These are phyloP conservation scores for Lolium rigidum DNA, from an alignment of 176 grass and related monocot species.

Conservation along the genomic window DNA sequence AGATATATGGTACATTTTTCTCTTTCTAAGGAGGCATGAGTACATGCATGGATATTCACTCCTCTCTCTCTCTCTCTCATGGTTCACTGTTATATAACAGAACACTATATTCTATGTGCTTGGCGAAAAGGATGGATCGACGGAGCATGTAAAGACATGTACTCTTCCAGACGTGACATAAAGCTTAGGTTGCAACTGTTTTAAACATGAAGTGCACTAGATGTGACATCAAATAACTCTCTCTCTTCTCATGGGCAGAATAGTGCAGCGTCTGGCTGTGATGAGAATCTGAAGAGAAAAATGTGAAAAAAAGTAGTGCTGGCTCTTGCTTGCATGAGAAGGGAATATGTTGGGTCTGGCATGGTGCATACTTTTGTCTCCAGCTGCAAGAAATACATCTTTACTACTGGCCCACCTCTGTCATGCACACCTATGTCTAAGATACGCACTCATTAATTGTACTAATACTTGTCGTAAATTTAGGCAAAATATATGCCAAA, in stretches of 20 bases:
- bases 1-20: slow-evolving; percentile 47
- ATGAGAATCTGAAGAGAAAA: slow-evolving; percentile 49
- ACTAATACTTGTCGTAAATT: too few species aligned
- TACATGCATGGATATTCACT: background rate
- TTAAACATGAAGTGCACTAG: slow-evolving; percentile 39
- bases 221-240: slow-evolving; percentile 57
- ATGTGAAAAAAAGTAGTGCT: slow-evolving; percentile 36
- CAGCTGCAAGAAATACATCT: slow-evolving; percentile 34
- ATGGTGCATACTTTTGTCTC: slow-evolving; percentile 55
- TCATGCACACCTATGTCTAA: slow-evolving; percentile 20
- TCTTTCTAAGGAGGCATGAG: slow-evolving; percentile 19
- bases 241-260: slow-evolving; percentile 24
- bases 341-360: slow-evolving; percentile 46
- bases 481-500: too few species aligned
- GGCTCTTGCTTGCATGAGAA: slow-evolving; percentile 60
- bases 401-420: slow-evolving; percentile 16
- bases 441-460: background rate
- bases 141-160: slow-evolving; percentile 36
- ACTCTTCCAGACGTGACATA: slow-evolving; percentile 66
- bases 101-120: slow-evolving; percentile 54
- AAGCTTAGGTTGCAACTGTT: slow-evolving; percentile 49
- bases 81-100: slow-evolving; percentile 46
- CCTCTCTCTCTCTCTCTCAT: background rate
- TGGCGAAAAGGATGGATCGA: slow-evolving; percentile 2
- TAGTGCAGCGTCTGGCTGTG: slow-evolving; percentile 43